Base-by-base conservation (phyloP, 768 basidiomycete genomes). In the Kwoniella bestiolae region DNA sequence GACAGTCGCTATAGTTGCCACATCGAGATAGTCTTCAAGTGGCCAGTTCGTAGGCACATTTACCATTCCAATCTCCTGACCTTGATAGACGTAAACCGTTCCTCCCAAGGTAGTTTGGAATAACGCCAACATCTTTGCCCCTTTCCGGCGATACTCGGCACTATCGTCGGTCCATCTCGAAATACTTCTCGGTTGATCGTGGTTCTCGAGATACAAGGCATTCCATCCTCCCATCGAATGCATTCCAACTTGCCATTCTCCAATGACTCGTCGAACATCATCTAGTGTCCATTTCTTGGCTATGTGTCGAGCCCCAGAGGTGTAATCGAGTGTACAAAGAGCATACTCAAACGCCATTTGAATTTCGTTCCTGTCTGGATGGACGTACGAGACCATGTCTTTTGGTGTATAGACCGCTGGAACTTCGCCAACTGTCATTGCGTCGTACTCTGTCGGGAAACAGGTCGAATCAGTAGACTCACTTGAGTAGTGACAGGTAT, bases 31-130 rank as follows among this genome's bases (percentile, higher is more conserved):
- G 71, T 89, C 88, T 58, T 89, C 87, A 26, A 89, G 83, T 0
- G 85, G 85, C 89, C 90, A 91, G 1, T 72, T 64, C 9, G 69
- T 56, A 0, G 82, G 81, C 2, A 79, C 59, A 60, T 83, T 83
- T 68, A 84, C 86, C 77, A 89, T 80, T 0, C 87, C 90, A 0
- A 91, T 83, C 73, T 91, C 91, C 76, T 91, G 84, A 2, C 79
- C 90, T 81, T 91, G 89, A 75, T 87, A 91, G 11, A 91, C 82
- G 76, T 87, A 91, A 65, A 87, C 79, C n/a, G 90, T 90, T 4
- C 90, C 90, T 8, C 83, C 81, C 45, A 88, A 86, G 0, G 87
- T 85, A 32, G 85, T 82, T 67, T 90, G 85, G 35, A 90, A 78
- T 58, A 89, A 82, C 1, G 87, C 85, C 21, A 91, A 78, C 79